phyloP scores from a whole-genome alignment of 345 rosid species.

The Eucalyptus tenuipes region DNA sequence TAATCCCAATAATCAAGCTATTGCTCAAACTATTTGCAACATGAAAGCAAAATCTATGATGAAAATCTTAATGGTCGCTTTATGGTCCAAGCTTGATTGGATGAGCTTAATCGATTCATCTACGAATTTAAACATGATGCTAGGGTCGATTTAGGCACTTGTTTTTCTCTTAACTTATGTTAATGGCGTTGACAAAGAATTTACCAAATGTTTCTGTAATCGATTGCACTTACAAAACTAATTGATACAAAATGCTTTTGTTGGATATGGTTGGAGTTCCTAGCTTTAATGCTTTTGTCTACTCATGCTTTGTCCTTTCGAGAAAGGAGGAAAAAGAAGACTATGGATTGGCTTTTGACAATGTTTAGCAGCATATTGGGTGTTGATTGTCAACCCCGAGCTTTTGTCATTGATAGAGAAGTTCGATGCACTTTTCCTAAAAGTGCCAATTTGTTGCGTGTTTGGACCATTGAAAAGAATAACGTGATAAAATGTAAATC shows the following conservation, averaged over 20 bases:
- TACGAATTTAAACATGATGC: neutral
- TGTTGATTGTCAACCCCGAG: neutral
- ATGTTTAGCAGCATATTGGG: neutral
- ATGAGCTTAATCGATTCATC: neutral
- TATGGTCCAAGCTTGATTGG: neutral
- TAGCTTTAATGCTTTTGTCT: neutral
- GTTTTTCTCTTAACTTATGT: neutral
- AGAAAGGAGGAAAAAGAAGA: neutral
- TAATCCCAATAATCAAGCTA: neutral
- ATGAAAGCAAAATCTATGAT: neutral
- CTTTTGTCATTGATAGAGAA: neutral
- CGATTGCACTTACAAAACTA: neutral
- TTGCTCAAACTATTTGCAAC: neutral
- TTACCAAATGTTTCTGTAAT: neutral
- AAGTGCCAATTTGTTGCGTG: neutral
- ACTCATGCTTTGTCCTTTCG: neutral
- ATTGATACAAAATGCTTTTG: neutral
- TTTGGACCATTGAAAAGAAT: neutral
- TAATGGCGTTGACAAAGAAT: neutral
- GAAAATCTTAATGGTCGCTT: neutral
- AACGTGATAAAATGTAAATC: neutral
- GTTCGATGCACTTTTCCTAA: neutral
- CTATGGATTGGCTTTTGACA: neutral
- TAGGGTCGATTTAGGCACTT: neutral
- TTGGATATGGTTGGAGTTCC: neutral